Evolutionary conservation across 352 stramenopile species (phyloP).

Genomic region (Phytopythium aichiense): DNA sequence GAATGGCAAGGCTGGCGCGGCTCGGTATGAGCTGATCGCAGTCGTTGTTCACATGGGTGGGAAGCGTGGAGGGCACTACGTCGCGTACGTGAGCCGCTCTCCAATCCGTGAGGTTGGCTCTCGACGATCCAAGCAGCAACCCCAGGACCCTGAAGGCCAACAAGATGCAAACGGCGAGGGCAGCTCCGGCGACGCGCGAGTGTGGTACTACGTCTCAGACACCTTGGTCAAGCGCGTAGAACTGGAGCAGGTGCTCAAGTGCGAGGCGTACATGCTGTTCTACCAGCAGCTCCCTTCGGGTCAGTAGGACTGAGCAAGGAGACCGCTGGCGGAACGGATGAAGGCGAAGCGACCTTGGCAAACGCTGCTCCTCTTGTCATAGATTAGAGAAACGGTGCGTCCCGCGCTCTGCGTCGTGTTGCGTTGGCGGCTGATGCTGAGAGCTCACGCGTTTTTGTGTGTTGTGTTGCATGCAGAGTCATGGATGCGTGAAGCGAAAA

Average conservation of each 20-base stretch:
- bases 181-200: conserved; percentile 9
- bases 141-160: conserved; percentile 10
- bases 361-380: neutral
- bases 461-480: neutral
- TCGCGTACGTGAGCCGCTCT: conserved; percentile 66
- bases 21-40: conserved; percentile 58
- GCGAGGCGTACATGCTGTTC: conserved; percentile 80
- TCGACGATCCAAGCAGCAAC: neutral
- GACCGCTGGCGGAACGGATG: neutral
- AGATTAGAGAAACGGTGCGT: neutral
- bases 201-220: conserved; percentile 77
- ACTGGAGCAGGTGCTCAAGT: conserved; percentile 62
- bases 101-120: conserved; percentile 21
- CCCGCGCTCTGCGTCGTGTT: neutral
- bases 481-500: neutral
- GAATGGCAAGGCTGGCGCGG: conserved; percentile 18
- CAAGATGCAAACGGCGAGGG: conserved; percentile 8
- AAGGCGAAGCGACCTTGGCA: neutral
- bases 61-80: conserved; percentile 65
- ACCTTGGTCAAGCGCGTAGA: conserved; percentile 52
- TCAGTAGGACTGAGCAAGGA: neutral
- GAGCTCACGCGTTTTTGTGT: neutral
- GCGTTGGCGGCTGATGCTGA: neutral
- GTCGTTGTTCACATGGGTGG: conserved; percentile 74
- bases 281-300: conserved; percentile 32